Conservation (phyloP, 805 yeast genomes). For the Lipomyces sp. region DNA sequence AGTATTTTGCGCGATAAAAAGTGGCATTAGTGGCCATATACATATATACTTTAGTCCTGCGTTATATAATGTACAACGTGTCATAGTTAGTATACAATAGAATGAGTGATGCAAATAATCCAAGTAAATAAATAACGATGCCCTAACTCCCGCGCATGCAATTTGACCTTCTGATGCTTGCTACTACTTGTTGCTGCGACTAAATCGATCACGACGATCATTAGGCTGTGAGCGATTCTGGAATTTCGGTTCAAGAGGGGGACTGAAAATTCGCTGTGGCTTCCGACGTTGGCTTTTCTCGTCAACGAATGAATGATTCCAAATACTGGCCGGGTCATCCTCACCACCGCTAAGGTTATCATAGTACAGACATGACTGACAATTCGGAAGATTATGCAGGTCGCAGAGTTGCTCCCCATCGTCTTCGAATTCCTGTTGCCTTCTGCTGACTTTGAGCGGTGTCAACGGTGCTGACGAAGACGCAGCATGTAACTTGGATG, state of each 20-base stretch:
- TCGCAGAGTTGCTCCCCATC: conserved; percentile 29
- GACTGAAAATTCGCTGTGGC: background rate
- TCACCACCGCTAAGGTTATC: conserved; percentile 37
- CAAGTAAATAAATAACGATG: background rate
- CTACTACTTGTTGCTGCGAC: background rate
- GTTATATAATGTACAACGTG: background rate
- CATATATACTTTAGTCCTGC: background rate
- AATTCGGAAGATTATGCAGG: conserved; percentile 37
- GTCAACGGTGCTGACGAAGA: conserved; percentile 15
- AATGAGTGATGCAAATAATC: background rate
- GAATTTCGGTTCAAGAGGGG: background rate
- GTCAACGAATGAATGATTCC: conserved; percentile 30
- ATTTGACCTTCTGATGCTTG: background rate
- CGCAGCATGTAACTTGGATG: conserved; percentile 37
- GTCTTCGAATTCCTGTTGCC: conserved; percentile 1
- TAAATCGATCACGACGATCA: background rate
- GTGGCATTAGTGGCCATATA: background rate
- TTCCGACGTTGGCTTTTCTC: conserved; percentile 12
- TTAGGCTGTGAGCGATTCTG: background rate
- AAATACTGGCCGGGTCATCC: conserved; percentile 26
- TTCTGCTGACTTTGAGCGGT: background rate
- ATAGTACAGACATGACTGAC: conserved; percentile 39
- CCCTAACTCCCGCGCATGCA: background rate
- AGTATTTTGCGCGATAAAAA: background rate
- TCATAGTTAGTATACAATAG: background rate